phyloP scores from a whole-genome alignment of 2,329 filamentous ascomycete species.

The Bipolaris gigantea region DNA sequence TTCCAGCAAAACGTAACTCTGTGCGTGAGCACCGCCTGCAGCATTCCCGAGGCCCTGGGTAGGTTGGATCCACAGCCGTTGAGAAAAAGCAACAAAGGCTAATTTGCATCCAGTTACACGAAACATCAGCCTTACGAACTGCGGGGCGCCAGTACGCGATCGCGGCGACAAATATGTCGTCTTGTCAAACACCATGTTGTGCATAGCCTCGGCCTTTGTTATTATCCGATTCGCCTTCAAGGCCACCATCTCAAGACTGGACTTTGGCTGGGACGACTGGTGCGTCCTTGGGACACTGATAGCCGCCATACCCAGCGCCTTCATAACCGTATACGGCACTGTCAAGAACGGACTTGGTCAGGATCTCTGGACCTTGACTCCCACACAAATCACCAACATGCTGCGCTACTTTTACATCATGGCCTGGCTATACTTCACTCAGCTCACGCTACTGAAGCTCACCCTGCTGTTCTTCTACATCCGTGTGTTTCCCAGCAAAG shows the following conservation, averaged over 20 bases:
- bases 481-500: constrained; percentile 35
- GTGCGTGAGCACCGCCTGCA: constrained; percentile 25
- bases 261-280: constrained; percentile 48
- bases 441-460: constrained; percentile 34
- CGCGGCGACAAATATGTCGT: constrained; percentile 38
- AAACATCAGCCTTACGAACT: constrained; percentile 47
- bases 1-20: constrained; percentile 25
- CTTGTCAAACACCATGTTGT: constrained; percentile 40
- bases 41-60: constrained; percentile 28
- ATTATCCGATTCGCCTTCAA: constrained; percentile 45
- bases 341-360: constrained; percentile 50
- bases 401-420: constrained; percentile 41
- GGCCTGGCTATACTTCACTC: constrained; percentile 41
- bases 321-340: constrained; percentile 31
- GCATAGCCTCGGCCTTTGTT: constrained; percentile 41
- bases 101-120: constrained; percentile 38
- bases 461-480: constrained; percentile 38
- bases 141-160: constrained; percentile 46
- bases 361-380: constrained; percentile 56
- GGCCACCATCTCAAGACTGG: constrained; percentile 35
- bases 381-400: constrained; percentile 50
- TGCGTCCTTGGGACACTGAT: constrained; percentile 30
- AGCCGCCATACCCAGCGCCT: constrained; percentile 27
- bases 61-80: constrained; percentile 1
- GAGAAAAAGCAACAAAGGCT: neutral